These are phyloP conservation scores for Penicillium italicum DNA, from an alignment of 2,329 filamentous ascomycete species.

Conservation along the genomic window DNA sequence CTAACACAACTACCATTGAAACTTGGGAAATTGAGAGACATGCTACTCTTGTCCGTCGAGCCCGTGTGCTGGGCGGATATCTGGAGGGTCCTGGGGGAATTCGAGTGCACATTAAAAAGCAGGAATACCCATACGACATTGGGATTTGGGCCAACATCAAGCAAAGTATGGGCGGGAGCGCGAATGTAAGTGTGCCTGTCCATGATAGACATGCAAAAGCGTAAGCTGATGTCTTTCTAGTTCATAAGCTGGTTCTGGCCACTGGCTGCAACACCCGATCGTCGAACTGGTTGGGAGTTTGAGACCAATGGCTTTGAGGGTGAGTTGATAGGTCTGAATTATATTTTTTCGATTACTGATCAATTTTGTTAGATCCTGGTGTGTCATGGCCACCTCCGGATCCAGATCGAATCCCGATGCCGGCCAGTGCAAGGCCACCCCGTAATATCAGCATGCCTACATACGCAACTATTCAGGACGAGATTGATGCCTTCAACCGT, in stretches of 20 bases:
- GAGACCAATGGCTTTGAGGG: conserved; percentile 61
- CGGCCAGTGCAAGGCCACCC: conserved; percentile 21
- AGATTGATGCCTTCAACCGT: conserved; percentile 52
- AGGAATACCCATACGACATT: conserved; percentile 65
- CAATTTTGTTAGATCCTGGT: conserved; percentile 28
- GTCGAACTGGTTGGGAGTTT: conserved; percentile 49
- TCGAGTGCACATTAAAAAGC: conserved; percentile 52
- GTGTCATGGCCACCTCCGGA: conserved; percentile 49
- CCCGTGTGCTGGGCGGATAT: conserved; percentile 53
- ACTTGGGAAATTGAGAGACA: conserved; percentile 57
- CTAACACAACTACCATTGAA: conserved; percentile 63
- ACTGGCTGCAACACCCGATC: conserved; percentile 50
- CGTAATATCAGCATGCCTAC: conserved; percentile 22
- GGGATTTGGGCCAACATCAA: conserved; percentile 59
- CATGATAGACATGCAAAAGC: too few species aligned
- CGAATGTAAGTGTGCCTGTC: conserved; percentile 36
- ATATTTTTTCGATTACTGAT: background rate
- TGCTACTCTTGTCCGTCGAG: conserved; percentile 45
- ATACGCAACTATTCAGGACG: conserved; percentile 38
- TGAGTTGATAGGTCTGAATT: conserved; percentile 14
- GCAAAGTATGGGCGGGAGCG: conserved; percentile 56
- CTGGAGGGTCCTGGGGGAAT: conserved; percentile 56
- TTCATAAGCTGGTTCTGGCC: conserved; percentile 60
- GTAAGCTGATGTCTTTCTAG: conserved; percentile 20
- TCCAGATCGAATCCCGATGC: conserved; percentile 47